A percentile compares a stretch with the other conserved stretches of the same genome.
Conservation (phyloP, 805 yeast genomes). For the Cyberlindnera japonica region DNA sequence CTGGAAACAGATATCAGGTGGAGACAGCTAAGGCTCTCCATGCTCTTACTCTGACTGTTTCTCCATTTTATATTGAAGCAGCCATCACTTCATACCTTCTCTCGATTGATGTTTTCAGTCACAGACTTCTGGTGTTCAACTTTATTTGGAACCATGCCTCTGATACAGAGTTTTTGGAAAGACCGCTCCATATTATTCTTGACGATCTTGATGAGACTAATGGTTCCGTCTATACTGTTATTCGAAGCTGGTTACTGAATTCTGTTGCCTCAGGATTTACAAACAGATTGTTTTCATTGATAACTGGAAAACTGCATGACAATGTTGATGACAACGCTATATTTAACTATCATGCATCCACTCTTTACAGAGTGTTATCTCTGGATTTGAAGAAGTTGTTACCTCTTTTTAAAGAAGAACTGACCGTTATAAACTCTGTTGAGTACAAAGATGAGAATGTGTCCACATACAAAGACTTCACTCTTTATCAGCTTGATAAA, state of each 20-base stretch:
- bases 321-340: conserved; percentile 57
- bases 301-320: conserved; percentile 51
- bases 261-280: conserved; percentile 49
- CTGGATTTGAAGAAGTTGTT: conserved; percentile 41
- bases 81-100: conserved; percentile 58
- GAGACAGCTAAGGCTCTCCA: conserved; percentile 68
- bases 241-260: conserved; percentile 47
- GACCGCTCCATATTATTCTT: conserved; percentile 64
- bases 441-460: conserved; percentile 40
- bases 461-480: conserved; percentile 59
- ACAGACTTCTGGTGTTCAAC: conserved; percentile 52
- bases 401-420: conserved; percentile 51
- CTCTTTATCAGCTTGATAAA: conserved; percentile 42
- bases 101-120: conserved; percentile 33
- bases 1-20: conserved; percentile 53
- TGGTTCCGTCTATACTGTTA: conserved; percentile 39
- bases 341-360: conserved; percentile 58
- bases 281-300: conserved; percentile 55
- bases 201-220: conserved; percentile 54
- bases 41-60: conserved; percentile 51
- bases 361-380: conserved; percentile 48
- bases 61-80: conserved; percentile 63
- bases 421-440: conserved; percentile 52
- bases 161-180: conserved; percentile 44
- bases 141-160: conserved; percentile 74